Percentiles rank a stretch among this genome's conserved stretches.
Evolutionary conservation across 2,329 filamentous ascomycete genomes (phyloP).

Genomic region (Colletotrichum falcatum): DNA sequence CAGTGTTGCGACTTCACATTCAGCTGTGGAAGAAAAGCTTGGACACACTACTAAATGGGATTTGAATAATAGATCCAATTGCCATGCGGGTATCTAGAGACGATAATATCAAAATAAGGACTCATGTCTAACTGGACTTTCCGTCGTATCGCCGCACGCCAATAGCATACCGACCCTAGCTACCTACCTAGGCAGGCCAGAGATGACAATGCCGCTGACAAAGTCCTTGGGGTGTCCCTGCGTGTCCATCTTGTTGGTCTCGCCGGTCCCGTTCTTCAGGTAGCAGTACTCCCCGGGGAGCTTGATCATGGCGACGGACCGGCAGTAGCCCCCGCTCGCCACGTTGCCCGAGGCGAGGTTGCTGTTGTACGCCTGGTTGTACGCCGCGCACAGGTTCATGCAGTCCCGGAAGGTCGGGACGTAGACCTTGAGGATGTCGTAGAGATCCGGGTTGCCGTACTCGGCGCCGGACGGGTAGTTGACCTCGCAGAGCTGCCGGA

Average conservation of each 20-base stretch:
- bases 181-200: not conserved
- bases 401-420: conserved; percentile 42
- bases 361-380: conserved; percentile 30
- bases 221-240: conserved; percentile 23
- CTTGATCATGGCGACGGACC: conserved; percentile 43
- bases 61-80: not conserved
- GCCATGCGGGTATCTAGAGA: not conserved
- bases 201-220: conserved; percentile 38
- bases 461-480: conserved; percentile 39
- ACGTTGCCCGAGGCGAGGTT: conserved; percentile 26
- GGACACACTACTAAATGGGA: not conserved
- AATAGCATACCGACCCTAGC: not conserved
- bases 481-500: conserved; percentile 40
- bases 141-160: not conserved
- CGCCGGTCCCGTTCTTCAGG: conserved; percentile 43
- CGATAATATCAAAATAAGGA: not conserved
- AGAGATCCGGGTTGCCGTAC: conserved; percentile 39
- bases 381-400: conserved; percentile 41
- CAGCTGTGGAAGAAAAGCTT: not conserved
- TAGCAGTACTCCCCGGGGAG: conserved; percentile 42
- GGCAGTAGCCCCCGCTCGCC: conserved; percentile 27
- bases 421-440: conserved; percentile 43
- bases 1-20: not conserved
- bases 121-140: not conserved
- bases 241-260: conserved; percentile 29